Evolutionary conservation across 2,329 filamentous ascomycete genomes (phyloP), one percentile per base, ranked within the genome.

Genomic region (Xylariaceae sp.): DNA sequence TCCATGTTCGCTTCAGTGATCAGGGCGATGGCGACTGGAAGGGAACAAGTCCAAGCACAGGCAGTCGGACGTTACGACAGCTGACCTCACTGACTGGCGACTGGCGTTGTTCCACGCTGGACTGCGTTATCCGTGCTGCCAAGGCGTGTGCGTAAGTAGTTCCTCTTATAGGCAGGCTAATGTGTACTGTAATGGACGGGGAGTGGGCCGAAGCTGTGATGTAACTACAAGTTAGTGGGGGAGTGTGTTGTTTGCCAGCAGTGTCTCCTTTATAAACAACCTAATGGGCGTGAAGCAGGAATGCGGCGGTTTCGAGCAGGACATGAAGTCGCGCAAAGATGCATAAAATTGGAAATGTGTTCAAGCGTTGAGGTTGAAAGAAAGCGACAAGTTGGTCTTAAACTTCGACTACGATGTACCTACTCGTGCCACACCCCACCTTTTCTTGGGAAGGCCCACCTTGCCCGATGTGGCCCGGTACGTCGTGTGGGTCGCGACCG

Each of bases 1-100:
- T 85, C 82, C 82, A 85, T 85, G 64, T 69, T 68, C 64, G 59
- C 23, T 30, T 30, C 5, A 30, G 23, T 30, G 34, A 39, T 68
- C 64, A 59, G 23, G 35, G 55, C 56, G 35, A 47, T 49, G 54
- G 63, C 58, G 34, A 59, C 52, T 13, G 34, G 37, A 57, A 51
- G 45, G 23, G 37, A 51, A 30, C 23, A 30, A 30, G 23, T 30
- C 23, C 23, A 30, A 30, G 23, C 53, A 58, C 44, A 56, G 51
- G 52, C 50, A 18, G 54, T 58, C 48, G 47, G 53, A 39, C 49
- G 61, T 50, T 55, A 41, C 51, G 53, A 59, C 55, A 39, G 55
- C 48, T 41, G 37, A 13, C 37, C 11, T 30, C 3, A 30, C 23
- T 34, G 49, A 51, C 23, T n/a, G 23, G 35, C 49, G n/a, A 13